A percentile compares a stretch with the other conserved stretches of the same genome.
These are phyloP conservation scores for Syncephalastrum racemosum DNA, from an alignment of 371 early-diverging fungal genomes.

Conservation along the genomic window DNA sequence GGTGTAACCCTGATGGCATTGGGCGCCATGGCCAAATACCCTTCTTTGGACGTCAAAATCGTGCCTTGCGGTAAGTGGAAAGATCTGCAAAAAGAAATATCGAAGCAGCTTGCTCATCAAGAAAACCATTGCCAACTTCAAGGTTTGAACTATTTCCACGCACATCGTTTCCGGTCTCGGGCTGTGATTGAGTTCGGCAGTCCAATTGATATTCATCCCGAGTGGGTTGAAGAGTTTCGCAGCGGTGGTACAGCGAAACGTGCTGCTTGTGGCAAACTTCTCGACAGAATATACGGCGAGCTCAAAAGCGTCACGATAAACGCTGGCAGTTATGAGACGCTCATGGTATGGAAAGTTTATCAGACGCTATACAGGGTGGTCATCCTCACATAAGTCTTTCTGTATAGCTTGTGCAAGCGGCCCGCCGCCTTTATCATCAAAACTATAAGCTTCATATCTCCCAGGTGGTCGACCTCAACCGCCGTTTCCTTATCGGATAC, in stretches of 20 bases:
- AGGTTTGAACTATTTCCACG: constrained; percentile 91
- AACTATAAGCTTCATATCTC: constrained; percentile 80
- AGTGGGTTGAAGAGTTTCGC: constrained; percentile 77
- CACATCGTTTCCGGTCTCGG: constrained; percentile 89
- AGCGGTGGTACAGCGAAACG: constrained; percentile 79
- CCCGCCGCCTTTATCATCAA: constrained; percentile 89
- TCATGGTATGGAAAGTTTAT: constrained; percentile 61
- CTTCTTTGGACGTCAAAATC: constrained; percentile 80
- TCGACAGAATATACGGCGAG: constrained; percentile 69
- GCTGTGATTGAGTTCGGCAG: constrained; percentile 94
- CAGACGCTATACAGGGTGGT: not conserved
- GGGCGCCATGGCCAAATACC: constrained; percentile 82
- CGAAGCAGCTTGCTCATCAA: not conserved
- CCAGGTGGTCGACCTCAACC: constrained; percentile 85
- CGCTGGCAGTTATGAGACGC: constrained; percentile 84
- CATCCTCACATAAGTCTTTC: constrained; percentile 2
- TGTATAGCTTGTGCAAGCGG: constrained; percentile 85
- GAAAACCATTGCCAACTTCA: too few relatives aligned
- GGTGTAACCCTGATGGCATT: constrained; percentile 88
- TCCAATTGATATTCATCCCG: constrained; percentile 70
- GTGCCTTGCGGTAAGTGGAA: constrained; percentile 71
- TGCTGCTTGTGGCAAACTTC: constrained; percentile 67
- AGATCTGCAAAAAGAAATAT: too few relatives aligned
- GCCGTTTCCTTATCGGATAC: constrained; percentile 90
- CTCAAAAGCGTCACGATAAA: constrained; percentile 84